Conservation (phyloP, 768 basidiomycete species). For the Lactarius hengduanensis region DNA sequence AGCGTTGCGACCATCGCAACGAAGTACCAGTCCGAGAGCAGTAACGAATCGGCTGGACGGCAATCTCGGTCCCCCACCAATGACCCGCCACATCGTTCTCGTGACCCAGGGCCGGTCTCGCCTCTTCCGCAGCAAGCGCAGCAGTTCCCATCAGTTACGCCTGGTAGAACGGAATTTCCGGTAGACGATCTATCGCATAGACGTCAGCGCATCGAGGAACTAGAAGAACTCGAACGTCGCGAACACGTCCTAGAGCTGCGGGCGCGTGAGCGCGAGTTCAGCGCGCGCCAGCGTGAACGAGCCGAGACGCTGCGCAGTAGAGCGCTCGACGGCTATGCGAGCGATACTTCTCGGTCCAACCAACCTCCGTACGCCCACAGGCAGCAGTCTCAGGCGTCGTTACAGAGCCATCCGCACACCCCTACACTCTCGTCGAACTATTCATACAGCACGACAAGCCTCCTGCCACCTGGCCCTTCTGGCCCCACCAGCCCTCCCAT, state of each 20-base stretch:
- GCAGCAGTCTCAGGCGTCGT: conserved; percentile 22
- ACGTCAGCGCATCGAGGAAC: conserved; percentile 48
- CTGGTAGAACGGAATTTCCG: conserved; percentile 9
- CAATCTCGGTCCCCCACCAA: conserved; percentile 14
- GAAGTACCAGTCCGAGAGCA: conserved; percentile 42
- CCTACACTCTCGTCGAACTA: conserved; percentile 33
- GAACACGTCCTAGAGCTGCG: conserved; percentile 57
- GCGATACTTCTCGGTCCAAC: conserved; percentile 34
- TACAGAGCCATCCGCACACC: conserved; percentile 10
- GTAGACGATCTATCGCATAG: conserved; percentile 39
- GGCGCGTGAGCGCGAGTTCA: conserved; percentile 41
- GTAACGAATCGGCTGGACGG: conserved; percentile 9
- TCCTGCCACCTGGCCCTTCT: conserved; percentile 38
- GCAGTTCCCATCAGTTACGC: conserved; percentile 12
- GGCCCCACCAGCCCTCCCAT: conserved; percentile 16
- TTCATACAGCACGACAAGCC: conserved; percentile 45
- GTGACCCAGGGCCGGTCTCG: conserved; percentile 20
- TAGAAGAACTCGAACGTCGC: conserved; percentile 50
- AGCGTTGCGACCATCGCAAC: conserved; percentile 65
- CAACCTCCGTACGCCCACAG: conserved; percentile 26
- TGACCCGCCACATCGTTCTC: conserved; percentile 14
- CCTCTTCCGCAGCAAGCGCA: conserved; percentile 19
- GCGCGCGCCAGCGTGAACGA: conserved; percentile 18
- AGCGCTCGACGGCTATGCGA: conserved; percentile 31
- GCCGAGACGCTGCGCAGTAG: conserved; percentile 38